Percentiles rank a stretch among this genome's conserved stretches.
Conservation (phyloP, 2,329 filamentous ascomycete genomes). For the Pseudohalonectria lignicola region DNA sequence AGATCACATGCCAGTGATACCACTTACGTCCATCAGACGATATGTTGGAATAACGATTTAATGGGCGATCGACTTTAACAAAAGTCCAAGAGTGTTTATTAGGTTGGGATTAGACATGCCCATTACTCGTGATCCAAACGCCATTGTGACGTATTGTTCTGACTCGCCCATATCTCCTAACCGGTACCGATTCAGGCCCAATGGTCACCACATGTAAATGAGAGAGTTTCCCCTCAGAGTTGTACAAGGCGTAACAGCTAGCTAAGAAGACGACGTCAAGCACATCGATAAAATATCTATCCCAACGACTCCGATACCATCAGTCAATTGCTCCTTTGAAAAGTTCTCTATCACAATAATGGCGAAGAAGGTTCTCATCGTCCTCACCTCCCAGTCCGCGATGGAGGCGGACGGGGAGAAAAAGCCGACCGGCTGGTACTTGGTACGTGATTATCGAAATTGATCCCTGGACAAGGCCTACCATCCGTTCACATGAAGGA, state of each 20-base stretch:
- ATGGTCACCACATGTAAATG: background rate
- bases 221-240: background rate
- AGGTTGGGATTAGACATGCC: too few relatives aligned
- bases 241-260: too few relatives aligned
- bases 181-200: background rate
- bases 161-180: background rate
- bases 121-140: too few relatives aligned
- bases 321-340: background rate
- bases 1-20: too few relatives aligned
- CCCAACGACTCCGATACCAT: background rate
- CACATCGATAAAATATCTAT: too few relatives aligned
- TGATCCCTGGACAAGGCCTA: background rate
- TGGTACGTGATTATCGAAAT: conserved; percentile 28
- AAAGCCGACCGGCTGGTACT: conserved; percentile 58
- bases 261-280: too few relatives aligned
- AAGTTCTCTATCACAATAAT: background rate
- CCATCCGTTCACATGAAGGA: background rate
- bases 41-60: too few relatives aligned
- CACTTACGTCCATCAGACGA: too few relatives aligned
- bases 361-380: conserved; percentile 51
- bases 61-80: too few relatives aligned
- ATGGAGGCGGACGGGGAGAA: conserved; percentile 26
- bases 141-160: too few relatives aligned
- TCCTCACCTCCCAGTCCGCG: conserved; percentile 53
- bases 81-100: too few relatives aligned